phyloP scores from a whole-genome alignment of 345 rosid genomes.

The Eutrema heterophyllum region DNA sequence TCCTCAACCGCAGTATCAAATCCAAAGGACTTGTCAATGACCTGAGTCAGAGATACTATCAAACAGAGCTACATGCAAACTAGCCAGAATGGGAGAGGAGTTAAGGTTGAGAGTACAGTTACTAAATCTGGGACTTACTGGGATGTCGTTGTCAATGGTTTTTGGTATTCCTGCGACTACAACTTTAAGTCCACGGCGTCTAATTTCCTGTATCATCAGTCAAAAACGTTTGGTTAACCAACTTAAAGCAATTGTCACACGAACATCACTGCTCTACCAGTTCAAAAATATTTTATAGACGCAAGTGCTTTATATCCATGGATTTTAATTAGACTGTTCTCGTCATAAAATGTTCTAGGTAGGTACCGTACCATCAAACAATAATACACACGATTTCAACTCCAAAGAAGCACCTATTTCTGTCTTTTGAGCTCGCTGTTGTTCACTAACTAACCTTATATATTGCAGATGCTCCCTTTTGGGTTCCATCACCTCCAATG shows the following conservation, averaged over 20 bases:
- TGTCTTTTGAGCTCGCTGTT: neutral
- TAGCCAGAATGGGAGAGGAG: neutral
- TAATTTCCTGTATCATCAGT: slow-evolving; percentile 56
- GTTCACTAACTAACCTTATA: slow-evolving; percentile 47
- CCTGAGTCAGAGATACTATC: slow-evolving; percentile 41
- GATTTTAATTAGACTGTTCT: neutral
- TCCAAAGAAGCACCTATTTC: neutral
- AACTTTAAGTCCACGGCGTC: slow-evolving; percentile 74
- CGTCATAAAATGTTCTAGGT: neutral
- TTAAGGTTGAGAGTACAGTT: neutral
- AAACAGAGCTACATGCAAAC: neutral
- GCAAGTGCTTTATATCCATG: neutral
- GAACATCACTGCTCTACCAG: neutral
- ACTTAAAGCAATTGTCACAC: neutral
- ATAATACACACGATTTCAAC: neutral
- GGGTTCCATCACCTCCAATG: slow-evolving; percentile 89
- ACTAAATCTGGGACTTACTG: slow-evolving; percentile 41
- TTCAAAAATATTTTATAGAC: neutral
- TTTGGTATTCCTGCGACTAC: slow-evolving; percentile 85
- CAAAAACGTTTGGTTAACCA: neutral
- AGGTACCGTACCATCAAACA: neutral
- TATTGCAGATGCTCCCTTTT: slow-evolving; percentile 61
- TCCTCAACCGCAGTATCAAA: slow-evolving; percentile 95
- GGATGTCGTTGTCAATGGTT: slow-evolving; percentile 93
- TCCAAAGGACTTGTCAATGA: slow-evolving; percentile 90